A percentile compares a stretch with the other conserved stretches of the same genome.
phyloP scores from a whole-genome alignment of 306 rosid species.

The Hippophae tibetana region DNA sequence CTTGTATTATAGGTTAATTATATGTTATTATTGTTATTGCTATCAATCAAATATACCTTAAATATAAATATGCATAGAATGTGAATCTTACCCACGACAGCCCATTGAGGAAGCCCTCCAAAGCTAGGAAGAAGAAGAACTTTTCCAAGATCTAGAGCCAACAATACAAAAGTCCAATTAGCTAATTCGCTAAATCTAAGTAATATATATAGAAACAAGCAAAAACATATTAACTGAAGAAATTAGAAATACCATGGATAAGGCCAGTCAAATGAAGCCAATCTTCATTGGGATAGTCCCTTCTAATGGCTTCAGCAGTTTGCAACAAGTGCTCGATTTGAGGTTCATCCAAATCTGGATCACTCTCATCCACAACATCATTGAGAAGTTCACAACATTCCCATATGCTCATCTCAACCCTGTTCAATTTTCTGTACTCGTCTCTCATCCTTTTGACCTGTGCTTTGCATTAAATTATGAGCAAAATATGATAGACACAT shows the following conservation, averaged over 20 bases:
- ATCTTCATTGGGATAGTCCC: slow-evolving; percentile 65
- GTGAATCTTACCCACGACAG: slow-evolving; percentile 52
- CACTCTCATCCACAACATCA: slow-evolving; percentile 80
- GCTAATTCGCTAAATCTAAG: background rate
- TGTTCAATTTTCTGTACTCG: slow-evolving; percentile 53
- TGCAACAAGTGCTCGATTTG: slow-evolving; percentile 71
- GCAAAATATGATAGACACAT: background rate
- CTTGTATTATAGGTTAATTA: too few relatives aligned
- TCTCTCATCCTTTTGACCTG: slow-evolving; percentile 73
- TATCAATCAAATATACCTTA: too few relatives aligned
- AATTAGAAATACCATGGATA: slow-evolving; percentile 47
- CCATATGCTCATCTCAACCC: slow-evolving; percentile 75
- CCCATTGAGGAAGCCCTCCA: slow-evolving; percentile 89
- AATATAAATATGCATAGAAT: background rate
- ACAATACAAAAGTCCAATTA: slow-evolving; percentile 4
- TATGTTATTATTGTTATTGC: too few relatives aligned
- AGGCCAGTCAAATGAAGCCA: slow-evolving; percentile 80
- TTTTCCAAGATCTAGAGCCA: slow-evolving; percentile 61
- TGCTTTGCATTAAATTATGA: background rate
- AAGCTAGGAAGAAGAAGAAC: slow-evolving; percentile 78
- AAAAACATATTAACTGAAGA: background rate
- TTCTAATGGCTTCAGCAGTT: slow-evolving; percentile 76
- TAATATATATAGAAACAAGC: background rate
- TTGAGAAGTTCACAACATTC: slow-evolving; percentile 76
- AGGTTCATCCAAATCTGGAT: slow-evolving; percentile 80